Base-by-base conservation (phyloP, 257 asterid genomes). In the Schizonepeta tenuifolia region DNA sequence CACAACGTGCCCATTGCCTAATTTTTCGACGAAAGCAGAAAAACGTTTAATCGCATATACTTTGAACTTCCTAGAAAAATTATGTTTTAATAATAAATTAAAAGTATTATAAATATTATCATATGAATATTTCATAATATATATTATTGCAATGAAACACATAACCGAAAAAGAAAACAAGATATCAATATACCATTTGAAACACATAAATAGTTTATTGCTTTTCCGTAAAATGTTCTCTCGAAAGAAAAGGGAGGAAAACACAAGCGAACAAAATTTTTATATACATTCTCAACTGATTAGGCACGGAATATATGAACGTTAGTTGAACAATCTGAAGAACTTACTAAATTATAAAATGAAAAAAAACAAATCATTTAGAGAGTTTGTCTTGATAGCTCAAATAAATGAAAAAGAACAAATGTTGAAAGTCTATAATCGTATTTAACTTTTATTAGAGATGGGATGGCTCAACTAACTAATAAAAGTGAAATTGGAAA, bases 381-480 rank as follows among this genome's bases (percentile, higher is more conserved):
- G 62, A 62, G 26, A 28, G 33, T 53, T 26, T 17, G 41, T 65
- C 46, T 72, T 33, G 49, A 64, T 58, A 24, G 9, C 38, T 57
- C 21, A 47, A 10, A 57, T 17, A n/a, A 57, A 14, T 22, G 20
- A 26, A 57, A 44, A 33, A 31, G 12, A 60, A 71, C 7, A 46
- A 36, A 47, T 67, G 41, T 31, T 72, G 62, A 55, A 31, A 66
- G 51, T 28, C 33, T 2, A 43, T 7, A 54, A n/a, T 65, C 15
- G 43, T 6, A 14, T 18, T 67, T 41, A n/a, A 36, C 40, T 24
- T 12, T 24, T 24, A 20, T 14, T 18, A 9, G 54, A 21, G 7
- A 22, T 33, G 20, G 49, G 18, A 66, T 59, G 51, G 43, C 69
- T 35, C 79, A 67, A 67, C 79, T 55, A 76, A 51, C 47, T 31